Base-by-base conservation (phyloP, 768 basidiomycete genomes). In the Astraeus odoratus region DNA sequence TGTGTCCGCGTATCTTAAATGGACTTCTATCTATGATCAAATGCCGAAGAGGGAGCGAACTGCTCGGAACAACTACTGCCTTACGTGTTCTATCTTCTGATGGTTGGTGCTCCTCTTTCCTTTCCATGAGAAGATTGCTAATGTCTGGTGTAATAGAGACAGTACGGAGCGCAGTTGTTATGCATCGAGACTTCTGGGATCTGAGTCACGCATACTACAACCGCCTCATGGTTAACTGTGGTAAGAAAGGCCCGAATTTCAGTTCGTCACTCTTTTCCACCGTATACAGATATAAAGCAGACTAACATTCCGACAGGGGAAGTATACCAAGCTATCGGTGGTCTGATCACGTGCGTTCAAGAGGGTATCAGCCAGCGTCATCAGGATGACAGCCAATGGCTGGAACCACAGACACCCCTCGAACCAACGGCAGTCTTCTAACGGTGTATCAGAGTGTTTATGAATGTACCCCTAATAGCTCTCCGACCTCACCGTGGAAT, bases 261-360 rank as follows among this genome's bases (percentile, higher is more conserved):
- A 43, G 59, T 60, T 22, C 26, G 57, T 48, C 15, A 2, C 9
- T 8, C 13, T 1, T 22, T 36, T 15, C 3, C 10, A n/a, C 12
- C 16, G 1, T 13, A 16, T 1, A n/a, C 18, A 9, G 4, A 35
- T 22, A 10, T 30, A 51, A 20, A 18, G 2, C 3, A 15, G 15
- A 8, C 35, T 27, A 25, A 3, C 12, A 3, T 25, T 46, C 19
- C 15, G 16, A n/a, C 44, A 60, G 58, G 37, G 1, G 59, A 60
- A 39, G 59, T 61, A 10, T 58, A 54, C 30, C 44, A 51, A 20
- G 49, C 52, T 1, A 48, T 61, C 13, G 48, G 57, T 9, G 39
- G 25, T 15, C 46, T 61, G 59, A 57, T 60, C 36, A 51, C 43
- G 40, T 8, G 39, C 13, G 51, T 57, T 49, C 54, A 61, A 25